A percentile compares a stretch with the other conserved stretches of the same genome.
Evolutionary conservation across 345 rosid genomes (phyloP).

Genomic region (Tarenaya hassleriana): DNA sequence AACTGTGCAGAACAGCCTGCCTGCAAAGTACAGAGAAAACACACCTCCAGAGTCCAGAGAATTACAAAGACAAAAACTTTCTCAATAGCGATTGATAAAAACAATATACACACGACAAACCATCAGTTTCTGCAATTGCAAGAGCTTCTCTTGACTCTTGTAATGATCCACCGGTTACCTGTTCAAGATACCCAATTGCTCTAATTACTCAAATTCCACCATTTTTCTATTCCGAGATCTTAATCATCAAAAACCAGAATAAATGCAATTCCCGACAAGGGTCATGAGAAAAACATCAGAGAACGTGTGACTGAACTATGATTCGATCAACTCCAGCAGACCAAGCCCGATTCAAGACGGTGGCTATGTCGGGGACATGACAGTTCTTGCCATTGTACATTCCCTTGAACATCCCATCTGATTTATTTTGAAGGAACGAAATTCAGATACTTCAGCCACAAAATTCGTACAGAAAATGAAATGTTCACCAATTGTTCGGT

Average conservation of each 20-base stretch:
- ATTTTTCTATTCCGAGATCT: not conserved
- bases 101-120: conserved; percentile 27
- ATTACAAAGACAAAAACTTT: not conserved
- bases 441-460: not conserved
- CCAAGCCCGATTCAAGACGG: conserved; percentile 86
- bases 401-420: conserved; percentile 98
- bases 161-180: conserved; percentile 97
- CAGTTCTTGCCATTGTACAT: conserved; percentile 78
- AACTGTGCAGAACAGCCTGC: conserved; percentile 86
- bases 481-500: conserved; percentile 33
- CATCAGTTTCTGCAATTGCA: conserved; percentile 92
- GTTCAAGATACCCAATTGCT: conserved; percentile 8
- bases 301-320: conserved; percentile 42
- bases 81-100: not conserved
- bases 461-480: not conserved
- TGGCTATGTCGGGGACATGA: conserved; percentile 64
- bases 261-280: not conserved
- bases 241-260: not conserved
- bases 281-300: not conserved
- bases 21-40: conserved; percentile 30
- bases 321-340: conserved; percentile 87
- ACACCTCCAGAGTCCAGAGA: not conserved
- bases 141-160: conserved; percentile 92
- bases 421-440: not conserved
- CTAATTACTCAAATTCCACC: not conserved